phyloP scores from a whole-genome alignment of 1,284 basidiomycete species.

The Sporisorium reilianum region DNA sequence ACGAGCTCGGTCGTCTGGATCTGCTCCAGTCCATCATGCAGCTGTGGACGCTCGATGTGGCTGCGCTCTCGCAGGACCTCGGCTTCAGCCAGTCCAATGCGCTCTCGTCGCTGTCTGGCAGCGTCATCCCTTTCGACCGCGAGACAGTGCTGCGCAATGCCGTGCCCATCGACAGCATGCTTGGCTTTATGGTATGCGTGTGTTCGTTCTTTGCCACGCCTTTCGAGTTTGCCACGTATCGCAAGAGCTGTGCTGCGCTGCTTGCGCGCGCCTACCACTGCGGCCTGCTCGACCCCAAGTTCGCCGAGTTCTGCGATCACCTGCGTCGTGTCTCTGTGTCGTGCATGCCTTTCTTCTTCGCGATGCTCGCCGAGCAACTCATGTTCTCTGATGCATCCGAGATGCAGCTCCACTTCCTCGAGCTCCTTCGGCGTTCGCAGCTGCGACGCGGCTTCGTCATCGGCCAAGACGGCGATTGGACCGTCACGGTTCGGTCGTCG shows the following conservation, averaged over 20 bases:
- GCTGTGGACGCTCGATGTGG: slow-evolving; percentile 56
- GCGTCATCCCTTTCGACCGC: slow-evolving; percentile 21
- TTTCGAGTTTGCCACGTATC: slow-evolving; percentile 28
- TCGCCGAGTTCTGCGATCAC: slow-evolving; percentile 29
- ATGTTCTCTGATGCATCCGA: slow-evolving; percentile 32
- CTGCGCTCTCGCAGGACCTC: slow-evolving; percentile 46
- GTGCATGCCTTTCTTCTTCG: slow-evolving; percentile 45
- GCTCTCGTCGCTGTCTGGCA: slow-evolving; percentile 24
- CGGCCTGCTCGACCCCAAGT: slow-evolving; percentile 18
- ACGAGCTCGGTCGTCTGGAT: slow-evolving; percentile 53
- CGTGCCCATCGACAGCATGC: slow-evolving; percentile 46
- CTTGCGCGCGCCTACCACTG: slow-evolving; percentile 27
- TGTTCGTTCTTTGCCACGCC: slow-evolving; percentile 38
- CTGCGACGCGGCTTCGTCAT: slow-evolving; percentile 35
- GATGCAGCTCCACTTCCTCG: slow-evolving; percentile 54
- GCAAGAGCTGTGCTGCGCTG: slow-evolving; percentile 25
- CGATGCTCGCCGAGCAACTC: slow-evolving; percentile 47
- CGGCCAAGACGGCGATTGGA: slow-evolving; percentile 25
- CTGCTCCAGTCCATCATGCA: slow-evolving; percentile 58
- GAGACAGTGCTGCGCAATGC: slow-evolving; percentile 45
- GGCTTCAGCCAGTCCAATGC: slow-evolving; percentile 13
- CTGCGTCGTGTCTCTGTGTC: slow-evolving; percentile 30
- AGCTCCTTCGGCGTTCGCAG: slow-evolving; percentile 38
- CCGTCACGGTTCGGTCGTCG: slow-evolving; percentile 12
- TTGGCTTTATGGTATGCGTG: slow-evolving; percentile 36